Evolutionary conservation across 345 rosid genomes (phyloP).

Genomic region (Lagerstroemia speciosa): DNA sequence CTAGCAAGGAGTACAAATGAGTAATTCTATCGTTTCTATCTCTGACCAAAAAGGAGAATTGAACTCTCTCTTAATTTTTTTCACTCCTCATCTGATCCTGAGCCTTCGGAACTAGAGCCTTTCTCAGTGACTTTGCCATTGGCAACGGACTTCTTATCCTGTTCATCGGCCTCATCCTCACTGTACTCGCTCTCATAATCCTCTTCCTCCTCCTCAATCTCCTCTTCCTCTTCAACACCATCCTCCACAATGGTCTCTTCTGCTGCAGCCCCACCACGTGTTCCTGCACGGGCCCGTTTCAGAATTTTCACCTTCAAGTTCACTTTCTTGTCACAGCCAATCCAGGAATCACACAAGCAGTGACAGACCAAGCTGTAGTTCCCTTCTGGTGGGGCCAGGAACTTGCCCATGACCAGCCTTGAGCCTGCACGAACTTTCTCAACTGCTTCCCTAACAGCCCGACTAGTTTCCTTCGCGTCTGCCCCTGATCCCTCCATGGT

Average conservation of each 20-base stretch:
- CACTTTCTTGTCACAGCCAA: slow-evolving; percentile 73
- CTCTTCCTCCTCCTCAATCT: slow-evolving; percentile 79
- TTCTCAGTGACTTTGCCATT: slow-evolving; percentile 41
- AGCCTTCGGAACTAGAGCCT: slow-evolving; percentile 61
- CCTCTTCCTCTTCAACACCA: slow-evolving; percentile 90
- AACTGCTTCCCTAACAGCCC: slow-evolving; percentile 54
- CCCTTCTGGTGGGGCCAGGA: slow-evolving; percentile 82
- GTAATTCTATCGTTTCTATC: background rate
- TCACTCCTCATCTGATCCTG: slow-evolving; percentile 65
- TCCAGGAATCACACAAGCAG: slow-evolving; percentile 91
- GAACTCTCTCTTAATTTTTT: background rate
- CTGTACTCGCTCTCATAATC: slow-evolving; percentile 92
- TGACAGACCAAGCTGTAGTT: slow-evolving; percentile 76
- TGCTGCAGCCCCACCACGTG: slow-evolving; percentile 46
- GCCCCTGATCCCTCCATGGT: slow-evolving; percentile 90
- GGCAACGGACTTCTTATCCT: slow-evolving; percentile 47
- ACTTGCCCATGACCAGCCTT: slow-evolving; percentile 79
- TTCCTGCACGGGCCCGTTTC: slow-evolving; percentile 81
- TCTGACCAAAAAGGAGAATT: background rate
- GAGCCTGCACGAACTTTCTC: slow-evolving; percentile 88
- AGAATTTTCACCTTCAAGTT: slow-evolving; percentile 69
- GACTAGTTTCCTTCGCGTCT: slow-evolving; percentile 58
- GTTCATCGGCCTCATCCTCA: slow-evolving; percentile 80
- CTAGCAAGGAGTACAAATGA: background rate
- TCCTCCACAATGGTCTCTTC: slow-evolving; percentile 78